Conservation (phyloP, 768 basidiomycete genomes). For the Termitomyces sp. region DNA sequence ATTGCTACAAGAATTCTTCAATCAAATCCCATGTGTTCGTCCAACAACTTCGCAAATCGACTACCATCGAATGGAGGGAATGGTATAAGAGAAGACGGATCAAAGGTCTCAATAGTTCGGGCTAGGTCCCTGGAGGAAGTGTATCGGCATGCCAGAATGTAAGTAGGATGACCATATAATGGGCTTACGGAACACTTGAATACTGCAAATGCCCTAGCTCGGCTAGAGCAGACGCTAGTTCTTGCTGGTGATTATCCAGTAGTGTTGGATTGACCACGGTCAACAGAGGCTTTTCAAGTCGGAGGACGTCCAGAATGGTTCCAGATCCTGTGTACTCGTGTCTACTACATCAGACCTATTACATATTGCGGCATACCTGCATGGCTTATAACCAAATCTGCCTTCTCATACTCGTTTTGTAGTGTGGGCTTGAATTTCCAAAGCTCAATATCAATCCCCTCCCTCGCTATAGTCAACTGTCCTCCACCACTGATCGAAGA, state of each 20-base stretch:
- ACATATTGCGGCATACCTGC: slow-evolving; percentile 58
- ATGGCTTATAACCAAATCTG: slow-evolving; percentile 88
- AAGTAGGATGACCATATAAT: neutral
- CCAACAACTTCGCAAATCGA: slow-evolving; percentile 64
- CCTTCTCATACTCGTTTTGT: slow-evolving; percentile 54
- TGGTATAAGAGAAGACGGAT: slow-evolving; percentile 39
- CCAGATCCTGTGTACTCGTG: slow-evolving; percentile 75
- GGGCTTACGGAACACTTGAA: slow-evolving; percentile 55
- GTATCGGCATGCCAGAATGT: neutral
- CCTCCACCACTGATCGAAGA: slow-evolving; percentile 25
- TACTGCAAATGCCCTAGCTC: slow-evolving; percentile 54
- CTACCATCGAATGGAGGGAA: slow-evolving; percentile 71
- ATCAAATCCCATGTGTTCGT: slow-evolving; percentile 76
- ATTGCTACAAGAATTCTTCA: slow-evolving; percentile 5
- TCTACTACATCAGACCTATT: slow-evolving; percentile 1
- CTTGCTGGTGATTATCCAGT: slow-evolving; percentile 90
- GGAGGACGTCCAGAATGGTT: slow-evolving; percentile 86
- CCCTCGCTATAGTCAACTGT: slow-evolving; percentile 21
- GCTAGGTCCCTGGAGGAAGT: slow-evolving; percentile 44
- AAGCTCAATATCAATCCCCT: slow-evolving; percentile 54
- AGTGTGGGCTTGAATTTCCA: slow-evolving; percentile 78
- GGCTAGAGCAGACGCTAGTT: slow-evolving; percentile 72
- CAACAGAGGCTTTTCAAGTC: slow-evolving; percentile 72
- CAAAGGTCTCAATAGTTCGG: slow-evolving; percentile 47
- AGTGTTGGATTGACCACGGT: slow-evolving; percentile 87